Base-by-base conservation (phyloP, 768 basidiomycete species). In the Piloderma croceum region DNA sequence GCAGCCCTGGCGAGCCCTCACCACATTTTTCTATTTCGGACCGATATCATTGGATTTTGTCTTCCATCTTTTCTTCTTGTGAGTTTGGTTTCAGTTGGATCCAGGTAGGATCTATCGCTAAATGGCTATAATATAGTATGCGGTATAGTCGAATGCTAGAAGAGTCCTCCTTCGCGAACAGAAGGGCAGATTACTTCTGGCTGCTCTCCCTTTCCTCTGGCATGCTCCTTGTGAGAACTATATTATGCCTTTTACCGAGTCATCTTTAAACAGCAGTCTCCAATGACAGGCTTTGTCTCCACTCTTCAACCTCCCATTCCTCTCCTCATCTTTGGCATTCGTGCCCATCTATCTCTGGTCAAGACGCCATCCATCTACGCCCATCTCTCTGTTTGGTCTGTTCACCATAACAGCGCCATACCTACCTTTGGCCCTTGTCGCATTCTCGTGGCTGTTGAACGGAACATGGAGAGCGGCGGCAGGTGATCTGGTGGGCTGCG, bases 51-150 rank as follows among this genome's bases (percentile, higher is more conserved):
- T 98, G 17, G 94, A 98, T 61, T 90, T 97, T 51, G 74, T 94
- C 43, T 96, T 98, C 64, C 94, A 98, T 60, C 73, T 99, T 39
- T 97, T 97, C 72, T 99, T 98, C 73, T 96, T 99, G 94, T 94
- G 58, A 61, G 92, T 68, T 24, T 39, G 38, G 27, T 24, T 18
- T 13, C 25, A 21, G 7, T n/a, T 18, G 11, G n/a, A n/a, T n/a
- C n/a, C n/a, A 31, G 4, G 3, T 23, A n/a, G 20, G 33, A 11
- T 38, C 33, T 39, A 29, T 31, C 27, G 11, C 34, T 24, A 2
- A 12, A 36, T 21, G 6, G 39, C 17, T n/a, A 22, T 22, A 25
- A n/a, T 20, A 20, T 55, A 96, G 93, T 60, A 94, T 97, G 92
- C 73, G 96, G 38, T 98, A 98, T 57, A 92, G 90, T 48, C 76